Evolutionary conservation across 1,284 basidiomycete species (phyloP).

Genomic region (Limonomyces culmigenus): DNA sequence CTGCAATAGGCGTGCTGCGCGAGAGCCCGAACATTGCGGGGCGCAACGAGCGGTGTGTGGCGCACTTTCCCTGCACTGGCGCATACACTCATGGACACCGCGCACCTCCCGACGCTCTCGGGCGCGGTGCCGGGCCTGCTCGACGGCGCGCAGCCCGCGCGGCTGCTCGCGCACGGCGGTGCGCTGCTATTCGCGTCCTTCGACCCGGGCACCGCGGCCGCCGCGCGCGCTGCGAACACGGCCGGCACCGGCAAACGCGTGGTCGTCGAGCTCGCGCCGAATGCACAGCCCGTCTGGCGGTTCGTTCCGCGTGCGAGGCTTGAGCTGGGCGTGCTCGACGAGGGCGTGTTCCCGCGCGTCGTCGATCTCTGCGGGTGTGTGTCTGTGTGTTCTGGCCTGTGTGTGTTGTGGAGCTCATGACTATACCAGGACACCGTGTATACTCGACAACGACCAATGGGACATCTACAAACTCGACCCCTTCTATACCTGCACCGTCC

Average conservation of each 20-base stretch:
- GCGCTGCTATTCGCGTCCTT: conserved; percentile 53
- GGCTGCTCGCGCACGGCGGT: conserved; percentile 35
- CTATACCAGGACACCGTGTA: conserved; percentile 23
- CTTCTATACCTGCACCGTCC: conserved; percentile 43
- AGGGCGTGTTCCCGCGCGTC: conserved; percentile 51
- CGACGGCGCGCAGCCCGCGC: conserved; percentile 37
- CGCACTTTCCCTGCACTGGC: too few species aligned
- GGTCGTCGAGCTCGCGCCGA: conserved; percentile 43
- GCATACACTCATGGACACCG: too few species aligned
- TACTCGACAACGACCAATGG: conserved; percentile 59
- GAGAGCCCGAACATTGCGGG: not conserved
- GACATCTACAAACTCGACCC: conserved; percentile 68
- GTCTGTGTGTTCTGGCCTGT: conserved; percentile 1
- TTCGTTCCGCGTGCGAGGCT: conserved; percentile 53
- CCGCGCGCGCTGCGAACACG: conserved; percentile 12
- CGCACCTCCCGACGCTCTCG: too few species aligned
- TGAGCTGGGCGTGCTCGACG: conserved; percentile 36
- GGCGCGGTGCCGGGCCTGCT: conserved; percentile 29
- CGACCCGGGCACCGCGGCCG: conserved; percentile 45
- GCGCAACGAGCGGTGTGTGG: too few species aligned
- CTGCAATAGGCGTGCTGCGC: not conserved
- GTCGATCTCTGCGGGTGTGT: conserved; percentile 54
- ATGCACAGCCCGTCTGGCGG: conserved; percentile 42
- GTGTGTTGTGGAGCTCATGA: conserved; percentile 2
- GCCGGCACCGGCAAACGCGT: conserved; percentile 25